phyloP scores from a whole-genome alignment of 2,329 filamentous ascomycete species.

The Fusarium longipes region DNA sequence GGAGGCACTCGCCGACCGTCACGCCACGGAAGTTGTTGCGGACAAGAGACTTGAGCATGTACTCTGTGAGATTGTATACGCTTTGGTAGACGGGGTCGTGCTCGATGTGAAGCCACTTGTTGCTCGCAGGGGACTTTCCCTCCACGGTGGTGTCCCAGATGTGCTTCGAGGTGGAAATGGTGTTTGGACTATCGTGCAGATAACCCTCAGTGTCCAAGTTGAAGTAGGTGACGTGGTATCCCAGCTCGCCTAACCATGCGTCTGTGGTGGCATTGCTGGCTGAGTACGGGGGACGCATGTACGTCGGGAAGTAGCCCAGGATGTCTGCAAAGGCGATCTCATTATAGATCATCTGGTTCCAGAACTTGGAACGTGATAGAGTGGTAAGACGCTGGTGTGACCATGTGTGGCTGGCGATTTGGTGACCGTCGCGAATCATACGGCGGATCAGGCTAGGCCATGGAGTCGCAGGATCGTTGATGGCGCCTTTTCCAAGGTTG shows the following conservation, averaged over 20 bases:
- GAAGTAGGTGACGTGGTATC: slow-evolving; percentile 70
- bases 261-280: slow-evolving; percentile 56
- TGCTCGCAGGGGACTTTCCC: slow-evolving; percentile 37
- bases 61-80: slow-evolving; percentile 57
- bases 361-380: slow-evolving; percentile 49
- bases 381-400: slow-evolving; percentile 57
- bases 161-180: slow-evolving; percentile 59
- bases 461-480: slow-evolving; percentile 53
- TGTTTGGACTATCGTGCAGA: slow-evolving; percentile 61
- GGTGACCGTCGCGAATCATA: slow-evolving; percentile 66
- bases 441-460: slow-evolving; percentile 55
- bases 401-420: slow-evolving; percentile 67
- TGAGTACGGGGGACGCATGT: slow-evolving; percentile 61
- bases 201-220: slow-evolving; percentile 72
- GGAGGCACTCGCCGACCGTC: slow-evolving; percentile 64
- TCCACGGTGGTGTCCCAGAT: slow-evolving; percentile 55
- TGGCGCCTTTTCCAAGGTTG: slow-evolving; percentile 56
- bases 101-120: slow-evolving; percentile 63
- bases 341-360: slow-evolving; percentile 56
- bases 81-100: slow-evolving; percentile 62
- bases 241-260: slow-evolving; percentile 55
- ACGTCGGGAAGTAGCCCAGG: slow-evolving; percentile 55
- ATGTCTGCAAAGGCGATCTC: slow-evolving; percentile 58
- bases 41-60: slow-evolving; percentile 56
- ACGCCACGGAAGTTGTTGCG: slow-evolving; percentile 58